Conservation (phyloP, 306 rosid species). For the Cucurbita argyrosperma region DNA sequence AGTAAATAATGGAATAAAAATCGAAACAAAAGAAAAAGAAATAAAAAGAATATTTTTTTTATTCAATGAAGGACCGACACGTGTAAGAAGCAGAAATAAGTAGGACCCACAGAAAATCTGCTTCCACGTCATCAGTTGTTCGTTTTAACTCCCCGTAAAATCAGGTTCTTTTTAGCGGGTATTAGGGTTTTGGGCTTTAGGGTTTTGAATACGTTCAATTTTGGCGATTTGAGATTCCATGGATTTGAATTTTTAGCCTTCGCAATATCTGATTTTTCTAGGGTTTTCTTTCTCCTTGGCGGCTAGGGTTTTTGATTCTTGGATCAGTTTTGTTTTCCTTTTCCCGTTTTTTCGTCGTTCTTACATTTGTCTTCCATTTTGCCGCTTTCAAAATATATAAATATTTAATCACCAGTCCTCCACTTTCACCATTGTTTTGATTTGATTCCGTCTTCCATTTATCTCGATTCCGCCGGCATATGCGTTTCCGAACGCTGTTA, state of each 20-base stretch:
- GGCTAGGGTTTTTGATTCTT: constrained; percentile 59
- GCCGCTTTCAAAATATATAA: background rate
- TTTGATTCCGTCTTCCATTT: background rate
- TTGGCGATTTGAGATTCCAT: background rate
- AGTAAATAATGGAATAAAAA: background rate
- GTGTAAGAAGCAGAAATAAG: background rate
- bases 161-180: background rate
- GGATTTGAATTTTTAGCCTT: background rate
- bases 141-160: background rate
- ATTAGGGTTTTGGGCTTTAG: constrained; percentile 11
- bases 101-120: background rate
- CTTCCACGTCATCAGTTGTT: background rate
- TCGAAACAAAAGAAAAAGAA: too few relatives aligned
- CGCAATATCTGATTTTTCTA: constrained; percentile 1
- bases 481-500: background rate
- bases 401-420: background rate
- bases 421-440: background rate
- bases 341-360: background rate
- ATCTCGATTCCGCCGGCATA: background rate
- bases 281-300: constrained; percentile 22
- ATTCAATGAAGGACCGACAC: background rate
- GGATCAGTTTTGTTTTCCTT: background rate
- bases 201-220: background rate
- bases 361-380: background rate
- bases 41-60: background rate